Evolutionary conservation across 352 stramenopile genomes (phyloP), one percentile per base, ranked within the genome.

Genomic region (Stephanocyclus meneghinianus): DNA sequence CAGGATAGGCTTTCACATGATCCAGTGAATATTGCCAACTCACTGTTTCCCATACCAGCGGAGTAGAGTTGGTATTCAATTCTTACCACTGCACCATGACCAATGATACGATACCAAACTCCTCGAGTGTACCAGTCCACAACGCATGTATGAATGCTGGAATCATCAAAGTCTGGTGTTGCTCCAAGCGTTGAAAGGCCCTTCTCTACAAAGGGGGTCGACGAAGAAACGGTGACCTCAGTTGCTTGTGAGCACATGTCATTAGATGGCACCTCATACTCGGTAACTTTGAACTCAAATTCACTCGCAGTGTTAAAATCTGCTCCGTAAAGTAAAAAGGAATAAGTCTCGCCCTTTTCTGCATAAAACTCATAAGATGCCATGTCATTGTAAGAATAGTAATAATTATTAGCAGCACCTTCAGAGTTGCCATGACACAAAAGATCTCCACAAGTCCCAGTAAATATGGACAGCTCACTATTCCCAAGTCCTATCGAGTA

Each of bases 401-500:
- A 63, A 30, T 15, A 10, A 26, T 26, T 1, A 26, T 26, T 1
- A 26, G 21, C 21, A 26, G 21, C 53, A 26, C 53, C 66, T 59
- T 60, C 18, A 29, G 59, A n/a, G 47, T 66, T 66, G 35, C 1
- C 13, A 40, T 44, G 1, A 37, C 66, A 74, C 13, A 50, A 0
- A 37, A 66, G 21, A 59, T 44, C n/a, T 21, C 42, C 42, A 32
- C 66, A 74, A 15, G 66, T 30, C 21, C 66, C 66, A 45, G 66
- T 74, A 15, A 66, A 74, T n/a, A 74, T 40, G 8, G 32, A 59
- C 1, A 74, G 55, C 26, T 74, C 66, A 30, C 53, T 74, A 29
- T 74, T 40, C 13, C 66, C 66, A 15, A 53, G 9, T n/a, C 15
- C 18, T 47, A 56, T 47, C 8, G 55, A 51, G 30, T 74, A 66